A percentile compares a stretch with the other conserved stretches of the same genome.
Evolutionary conservation across 345 rosid species (phyloP).

Genomic region (Punica granatum): DNA sequence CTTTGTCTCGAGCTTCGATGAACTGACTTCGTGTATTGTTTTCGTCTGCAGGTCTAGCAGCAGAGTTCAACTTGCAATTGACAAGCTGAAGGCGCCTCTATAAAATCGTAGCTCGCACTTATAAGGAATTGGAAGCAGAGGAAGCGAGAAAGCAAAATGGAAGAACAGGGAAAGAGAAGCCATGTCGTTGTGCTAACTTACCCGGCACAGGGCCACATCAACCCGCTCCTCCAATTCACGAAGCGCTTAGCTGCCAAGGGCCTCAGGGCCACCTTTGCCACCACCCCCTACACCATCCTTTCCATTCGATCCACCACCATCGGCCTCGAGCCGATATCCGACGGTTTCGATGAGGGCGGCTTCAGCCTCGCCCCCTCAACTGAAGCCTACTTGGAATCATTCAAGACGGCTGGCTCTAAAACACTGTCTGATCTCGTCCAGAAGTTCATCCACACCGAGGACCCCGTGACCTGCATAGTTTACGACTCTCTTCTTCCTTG

Average conservation of each 20-base stretch:
- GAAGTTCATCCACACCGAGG: constrained; percentile 19
- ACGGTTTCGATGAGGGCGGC: constrained; percentile 60
- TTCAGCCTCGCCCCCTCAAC: constrained; percentile 30
- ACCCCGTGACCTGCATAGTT: constrained; percentile 29
- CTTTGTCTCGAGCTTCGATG: not conserved
- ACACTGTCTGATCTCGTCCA: constrained; percentile 31
- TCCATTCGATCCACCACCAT: constrained; percentile 33
- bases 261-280: constrained; percentile 58
- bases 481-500: constrained; percentile 43
- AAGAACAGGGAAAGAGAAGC: constrained; percentile 11
- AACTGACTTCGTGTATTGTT: not conserved
- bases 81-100: not conserved
- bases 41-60: not conserved
- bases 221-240: constrained; percentile 70
- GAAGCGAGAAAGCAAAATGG: not conserved
- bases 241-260: constrained; percentile 63
- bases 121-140: not conserved
- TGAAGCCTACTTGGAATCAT: constrained; percentile 31
- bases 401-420: constrained; percentile 30
- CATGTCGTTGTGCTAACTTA: constrained; percentile 59
- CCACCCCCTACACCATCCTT: constrained; percentile 45
- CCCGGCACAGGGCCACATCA: constrained; percentile 80
- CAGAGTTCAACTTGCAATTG: no score
- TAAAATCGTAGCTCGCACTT: not conserved
- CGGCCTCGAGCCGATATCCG: constrained; percentile 56